These are phyloP conservation scores for Cutaneotrichosporon spelunceum DNA, from an alignment of 1,284 basidiomycete species.

Conservation along the genomic window DNA sequence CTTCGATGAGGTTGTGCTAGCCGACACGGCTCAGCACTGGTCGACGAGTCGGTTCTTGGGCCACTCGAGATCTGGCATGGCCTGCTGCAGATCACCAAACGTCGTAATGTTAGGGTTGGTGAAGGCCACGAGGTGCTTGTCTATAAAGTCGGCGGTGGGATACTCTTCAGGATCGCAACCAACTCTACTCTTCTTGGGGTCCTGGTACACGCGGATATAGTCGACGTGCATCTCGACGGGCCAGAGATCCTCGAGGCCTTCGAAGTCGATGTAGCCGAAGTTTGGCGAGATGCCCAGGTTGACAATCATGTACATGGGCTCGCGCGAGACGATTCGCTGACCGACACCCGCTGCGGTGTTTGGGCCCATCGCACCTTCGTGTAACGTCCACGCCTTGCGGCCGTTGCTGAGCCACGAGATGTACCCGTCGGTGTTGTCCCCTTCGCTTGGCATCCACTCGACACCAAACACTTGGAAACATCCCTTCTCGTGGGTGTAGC, in stretches of 20 bases:
- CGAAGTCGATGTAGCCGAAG: conserved; percentile 66
- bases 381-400: conserved; percentile 70
- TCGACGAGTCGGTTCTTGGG: conserved; percentile 42
- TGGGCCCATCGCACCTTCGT: conserved; percentile 64
- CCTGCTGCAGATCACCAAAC: conserved; percentile 10
- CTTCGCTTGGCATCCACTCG: conserved; percentile 61
- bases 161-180: conserved; percentile 54
- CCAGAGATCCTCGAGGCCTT: conserved; percentile 6
- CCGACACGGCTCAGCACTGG: conserved; percentile 22
- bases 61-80: conserved; percentile 1
- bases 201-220: conserved; percentile 52
- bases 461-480: conserved; percentile 62
- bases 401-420: conserved; percentile 72
- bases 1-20: background rate
- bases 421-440: conserved; percentile 57
- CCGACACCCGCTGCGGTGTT: conserved; percentile 67
- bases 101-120: conserved; percentile 39
- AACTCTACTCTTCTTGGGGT: conserved; percentile 43
- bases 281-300: conserved; percentile 70
- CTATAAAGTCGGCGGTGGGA: conserved; percentile 60
- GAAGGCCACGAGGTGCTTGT: conserved; percentile 31
- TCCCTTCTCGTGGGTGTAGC: conserved; percentile 51
- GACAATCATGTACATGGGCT: conserved; percentile 64
- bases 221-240: conserved; percentile 43
- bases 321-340: conserved; percentile 70